Percentiles rank a stretch among this genome's conserved stretches.
phyloP scores from a whole-genome alignment of 495 filamentous ascomycete genomes.

The Physcia stellaris region DNA sequence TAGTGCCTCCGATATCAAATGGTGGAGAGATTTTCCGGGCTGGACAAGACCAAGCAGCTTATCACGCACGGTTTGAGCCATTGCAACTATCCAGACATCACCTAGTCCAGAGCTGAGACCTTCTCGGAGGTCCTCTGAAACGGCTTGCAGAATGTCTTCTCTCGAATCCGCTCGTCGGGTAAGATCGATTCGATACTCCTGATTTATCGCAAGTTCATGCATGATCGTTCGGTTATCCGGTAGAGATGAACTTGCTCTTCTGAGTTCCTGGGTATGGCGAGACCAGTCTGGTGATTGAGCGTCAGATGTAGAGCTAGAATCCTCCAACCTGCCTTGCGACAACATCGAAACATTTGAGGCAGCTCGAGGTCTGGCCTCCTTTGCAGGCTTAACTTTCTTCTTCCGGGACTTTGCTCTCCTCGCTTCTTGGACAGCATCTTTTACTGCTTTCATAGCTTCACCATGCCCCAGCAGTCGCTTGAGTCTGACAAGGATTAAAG shows the following conservation, averaged over 20 bases:
- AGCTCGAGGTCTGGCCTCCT: conserved; percentile 55
- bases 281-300: conserved; percentile 20
- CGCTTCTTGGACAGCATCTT: conserved; percentile 68
- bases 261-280: conserved; percentile 25
- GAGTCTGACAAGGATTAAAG: conserved; percentile 74
- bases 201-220: conserved; percentile 86
- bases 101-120: conserved; percentile 60
- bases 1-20: conserved; percentile 70
- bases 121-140: conserved; percentile 64
- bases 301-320: conserved; percentile 26
- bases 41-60: conserved; percentile 74
- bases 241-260: conserved; percentile 45
- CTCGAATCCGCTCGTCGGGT: conserved; percentile 33
- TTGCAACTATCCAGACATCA: conserved; percentile 62
- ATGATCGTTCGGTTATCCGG: conserved; percentile 76
- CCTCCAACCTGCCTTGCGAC: too few relatives aligned
- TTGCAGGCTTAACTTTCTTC: conserved; percentile 47
- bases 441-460: conserved; percentile 68
- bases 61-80: conserved; percentile 72
- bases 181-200: conserved; percentile 55
- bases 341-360: conserved; percentile 20
- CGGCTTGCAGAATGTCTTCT: conserved; percentile 41
- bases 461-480: conserved; percentile 78
- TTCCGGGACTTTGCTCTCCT: conserved; percentile 57
- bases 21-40: conserved; percentile 67